These are phyloP conservation scores for Cercospora zeina DNA, from an alignment of 2,329 filamentous ascomycete species.

Conservation along the genomic window DNA sequence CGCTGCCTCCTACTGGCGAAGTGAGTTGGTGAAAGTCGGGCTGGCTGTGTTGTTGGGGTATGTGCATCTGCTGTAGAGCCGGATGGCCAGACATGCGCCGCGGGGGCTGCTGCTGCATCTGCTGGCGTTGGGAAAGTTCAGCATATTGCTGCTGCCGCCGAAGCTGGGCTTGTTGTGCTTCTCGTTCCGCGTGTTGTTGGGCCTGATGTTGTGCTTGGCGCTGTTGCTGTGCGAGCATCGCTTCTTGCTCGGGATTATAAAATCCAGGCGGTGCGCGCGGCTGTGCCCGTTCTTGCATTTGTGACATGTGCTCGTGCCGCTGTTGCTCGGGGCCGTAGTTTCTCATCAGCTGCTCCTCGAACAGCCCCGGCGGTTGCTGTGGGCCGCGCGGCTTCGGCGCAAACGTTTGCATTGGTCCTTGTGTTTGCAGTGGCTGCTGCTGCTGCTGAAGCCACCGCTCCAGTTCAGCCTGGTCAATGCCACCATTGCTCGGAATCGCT, in stretches of 20 bases:
- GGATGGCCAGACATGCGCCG: slow-evolving; percentile 36
- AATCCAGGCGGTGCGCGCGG: slow-evolving; percentile 41
- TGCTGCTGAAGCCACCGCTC: slow-evolving; percentile 41
- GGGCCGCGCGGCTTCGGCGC: slow-evolving; percentile 41
- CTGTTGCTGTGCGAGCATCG: slow-evolving; percentile 37
- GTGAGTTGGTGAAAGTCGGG: slow-evolving; percentile 32
- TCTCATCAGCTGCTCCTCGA: slow-evolving; percentile 41
- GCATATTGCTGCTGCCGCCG: slow-evolving; percentile 18
- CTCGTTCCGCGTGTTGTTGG: slow-evolving; percentile 14
- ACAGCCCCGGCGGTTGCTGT: slow-evolving; percentile 39
- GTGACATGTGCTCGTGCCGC: slow-evolving; percentile 26
- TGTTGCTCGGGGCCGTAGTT: slow-evolving; percentile 32
- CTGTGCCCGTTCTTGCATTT: slow-evolving; percentile 30
- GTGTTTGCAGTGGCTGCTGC: slow-evolving; percentile 18
- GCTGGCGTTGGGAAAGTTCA: slow-evolving; percentile 14
- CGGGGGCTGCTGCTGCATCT: slow-evolving; percentile 23
- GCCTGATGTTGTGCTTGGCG: slow-evolving; percentile 24
- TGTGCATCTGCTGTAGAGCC: slow-evolving; percentile 35
- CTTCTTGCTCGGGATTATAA: slow-evolving; percentile 37
- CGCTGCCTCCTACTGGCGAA: slow-evolving; percentile 18
- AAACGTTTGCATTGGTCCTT: slow-evolving; percentile 22
- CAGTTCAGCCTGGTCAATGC: slow-evolving; percentile 31
- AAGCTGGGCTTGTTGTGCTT: slow-evolving; percentile 16
- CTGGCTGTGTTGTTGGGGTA: slow-evolving; percentile 29
- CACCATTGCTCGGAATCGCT: slow-evolving; percentile 37